Evolutionary conservation across 306 rosid genomes (phyloP).

Genomic region (Fagus sylvatica): DNA sequence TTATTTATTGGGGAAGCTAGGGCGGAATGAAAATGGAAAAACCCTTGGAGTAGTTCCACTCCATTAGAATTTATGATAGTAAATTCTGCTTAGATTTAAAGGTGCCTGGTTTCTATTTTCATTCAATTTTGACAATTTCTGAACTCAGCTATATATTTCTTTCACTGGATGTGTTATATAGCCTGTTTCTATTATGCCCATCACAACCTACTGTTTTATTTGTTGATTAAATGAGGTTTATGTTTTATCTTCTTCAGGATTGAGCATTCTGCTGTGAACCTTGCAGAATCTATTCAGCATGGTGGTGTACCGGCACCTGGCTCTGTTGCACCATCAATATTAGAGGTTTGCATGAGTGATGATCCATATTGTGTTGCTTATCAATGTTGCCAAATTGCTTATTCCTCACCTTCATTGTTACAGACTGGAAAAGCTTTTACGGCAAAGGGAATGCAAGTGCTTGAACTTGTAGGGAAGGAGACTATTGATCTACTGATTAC

Average conservation of each 20-base stretch:
- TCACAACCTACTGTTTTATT: neutral
- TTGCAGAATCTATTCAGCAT: constrained; percentile 62
- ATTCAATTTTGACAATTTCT: neutral
- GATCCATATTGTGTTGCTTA: constrained; percentile 2
- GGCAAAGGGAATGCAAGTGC: constrained; percentile 96
- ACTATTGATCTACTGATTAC: constrained; percentile 82
- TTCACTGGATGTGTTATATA: constrained; percentile 1
- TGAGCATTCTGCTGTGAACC: constrained; percentile 83
- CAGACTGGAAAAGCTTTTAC: constrained; percentile 95
- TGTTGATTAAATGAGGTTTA: constrained; percentile 7
- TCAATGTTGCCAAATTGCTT: constrained; percentile 30
- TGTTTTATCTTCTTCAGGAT: constrained; percentile 60
- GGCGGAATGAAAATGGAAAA: neutral
- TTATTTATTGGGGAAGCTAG: neutral
- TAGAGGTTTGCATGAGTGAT: constrained; percentile 65
- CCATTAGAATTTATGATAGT: neutral
- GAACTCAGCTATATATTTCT: neutral
- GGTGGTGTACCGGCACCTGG: constrained; percentile 53
- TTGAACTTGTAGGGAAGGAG: constrained; percentile 94
- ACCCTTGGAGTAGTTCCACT: neutral
- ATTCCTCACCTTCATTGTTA: constrained; percentile 26
- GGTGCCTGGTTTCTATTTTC: constrained; percentile 10
- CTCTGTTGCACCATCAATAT: constrained; percentile 68
- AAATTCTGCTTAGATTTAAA: constrained; percentile 12
- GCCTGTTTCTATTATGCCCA: constrained; percentile 1